Evolutionary conservation across 2,329 filamentous ascomycete genomes (phyloP).

Genomic region (Sclerotinia sclerotiorum): DNA sequence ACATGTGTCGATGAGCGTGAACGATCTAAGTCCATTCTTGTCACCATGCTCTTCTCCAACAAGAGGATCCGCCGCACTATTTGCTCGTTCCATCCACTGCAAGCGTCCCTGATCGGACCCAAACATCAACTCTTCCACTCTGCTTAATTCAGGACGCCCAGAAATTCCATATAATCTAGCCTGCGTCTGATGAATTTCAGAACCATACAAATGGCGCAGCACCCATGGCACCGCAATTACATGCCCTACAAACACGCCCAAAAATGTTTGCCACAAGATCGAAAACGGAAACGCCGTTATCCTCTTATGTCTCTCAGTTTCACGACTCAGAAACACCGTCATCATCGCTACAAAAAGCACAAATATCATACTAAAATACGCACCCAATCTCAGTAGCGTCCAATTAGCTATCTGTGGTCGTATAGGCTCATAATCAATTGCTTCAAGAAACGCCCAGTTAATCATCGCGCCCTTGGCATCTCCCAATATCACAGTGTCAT

Average conservation of each 20-base stretch:
- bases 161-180: conserved; percentile 38
- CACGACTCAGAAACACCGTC: background rate
- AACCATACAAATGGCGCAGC: conserved; percentile 30
- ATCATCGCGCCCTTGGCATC: conserved; percentile 40
- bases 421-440: background rate
- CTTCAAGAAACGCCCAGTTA: conserved; percentile 37
- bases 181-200: conserved; percentile 33
- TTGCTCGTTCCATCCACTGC: conserved; percentile 30
- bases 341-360: background rate
- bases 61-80: background rate
- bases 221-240: conserved; percentile 29
- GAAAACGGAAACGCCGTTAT: background rate
- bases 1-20: conserved; percentile 41
- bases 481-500: conserved; percentile 39
- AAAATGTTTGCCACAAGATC: conserved; percentile 10
- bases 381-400: background rate
- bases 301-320: too few relatives aligned
- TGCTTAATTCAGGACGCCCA: conserved; percentile 33
- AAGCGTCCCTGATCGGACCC: conserved; percentile 34
- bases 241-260: conserved; percentile 11
- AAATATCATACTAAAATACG: conserved; percentile 5
- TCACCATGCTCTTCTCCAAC: background rate
- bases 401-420: background rate
- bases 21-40: conserved; percentile 25
- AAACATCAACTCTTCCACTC: conserved; percentile 36